phyloP scores from a whole-genome alignment of 2,329 filamentous ascomycete species.

The Epichloe festucae region DNA sequence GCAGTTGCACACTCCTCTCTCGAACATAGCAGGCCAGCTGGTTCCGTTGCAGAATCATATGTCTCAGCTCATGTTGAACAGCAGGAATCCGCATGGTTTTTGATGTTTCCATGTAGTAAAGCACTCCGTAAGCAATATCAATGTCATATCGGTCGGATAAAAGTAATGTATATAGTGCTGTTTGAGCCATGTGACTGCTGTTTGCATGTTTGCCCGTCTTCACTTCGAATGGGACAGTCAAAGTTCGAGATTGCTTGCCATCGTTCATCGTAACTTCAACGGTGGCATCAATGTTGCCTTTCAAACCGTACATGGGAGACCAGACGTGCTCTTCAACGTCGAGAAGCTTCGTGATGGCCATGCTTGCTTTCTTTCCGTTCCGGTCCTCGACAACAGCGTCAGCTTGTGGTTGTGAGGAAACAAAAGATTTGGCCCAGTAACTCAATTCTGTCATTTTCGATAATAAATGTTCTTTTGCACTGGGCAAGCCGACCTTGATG shows the following conservation, averaged over 20 bases:
- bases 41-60: conserved; percentile 96
- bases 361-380: conserved; percentile 59
- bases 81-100: conserved; percentile 75
- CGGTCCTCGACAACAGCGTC: conserved; percentile 68
- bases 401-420: conserved; percentile 54
- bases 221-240: conserved; percentile 87
- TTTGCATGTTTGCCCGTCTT: conserved; percentile 85
- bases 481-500: conserved; percentile 60
- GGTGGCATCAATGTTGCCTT: conserved; percentile 95
- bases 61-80: conserved; percentile 74
- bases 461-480: conserved; percentile 66
- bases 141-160: conserved; percentile 92
- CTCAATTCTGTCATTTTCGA: conserved; percentile 74
- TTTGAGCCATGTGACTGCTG: conserved; percentile 79
- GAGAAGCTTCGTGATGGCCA: conserved; percentile 86
- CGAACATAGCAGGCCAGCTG: conserved; percentile 75
- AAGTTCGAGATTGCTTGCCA: conserved; percentile 46
- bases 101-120: conserved; percentile 92
- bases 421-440: conserved; percentile 72
- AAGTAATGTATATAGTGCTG: conserved; percentile 82
- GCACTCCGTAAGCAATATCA: conserved; percentile 74
- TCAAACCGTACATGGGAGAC: conserved; percentile 94
- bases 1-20: conserved; percentile 65
- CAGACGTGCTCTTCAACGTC: conserved; percentile 97
- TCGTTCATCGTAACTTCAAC: conserved; percentile 77